A percentile compares a stretch with the other conserved stretches of the same genome.
Conservation (phyloP, 306 rosid species). For the Acmispon strigosus region DNA sequence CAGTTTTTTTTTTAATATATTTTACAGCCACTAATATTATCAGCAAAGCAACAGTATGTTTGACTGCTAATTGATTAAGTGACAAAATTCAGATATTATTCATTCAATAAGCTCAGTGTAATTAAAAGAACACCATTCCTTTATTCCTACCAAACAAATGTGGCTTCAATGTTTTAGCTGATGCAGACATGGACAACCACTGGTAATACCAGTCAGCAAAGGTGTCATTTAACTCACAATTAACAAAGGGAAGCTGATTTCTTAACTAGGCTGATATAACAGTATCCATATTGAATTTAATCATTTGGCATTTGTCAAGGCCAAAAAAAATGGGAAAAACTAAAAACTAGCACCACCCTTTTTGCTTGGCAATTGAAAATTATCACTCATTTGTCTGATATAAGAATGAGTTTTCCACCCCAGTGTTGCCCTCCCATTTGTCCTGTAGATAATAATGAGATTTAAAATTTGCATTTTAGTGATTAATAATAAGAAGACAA, state of each 20-base stretch:
- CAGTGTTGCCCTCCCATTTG: too few species aligned
- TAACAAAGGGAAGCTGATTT: background rate
- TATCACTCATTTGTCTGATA: background rate
- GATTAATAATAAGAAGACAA: too few species aligned
- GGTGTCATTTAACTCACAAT: background rate
- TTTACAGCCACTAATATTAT: background rate
- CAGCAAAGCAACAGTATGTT: background rate
- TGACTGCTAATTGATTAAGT: background rate
- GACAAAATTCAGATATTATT: background rate
- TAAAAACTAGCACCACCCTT: background rate
- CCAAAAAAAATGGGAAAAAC: background rate
- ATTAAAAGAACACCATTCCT: background rate
- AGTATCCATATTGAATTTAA: background rate
- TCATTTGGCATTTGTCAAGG: background rate
- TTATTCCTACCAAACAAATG: background rate
- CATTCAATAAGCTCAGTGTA: background rate
- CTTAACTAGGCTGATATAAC: background rate
- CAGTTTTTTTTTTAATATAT: too few species aligned
- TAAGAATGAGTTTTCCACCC: background rate
- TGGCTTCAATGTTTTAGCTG: background rate
- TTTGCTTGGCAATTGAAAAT: background rate
- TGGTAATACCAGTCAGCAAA: background rate
- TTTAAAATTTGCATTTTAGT: too few species aligned
- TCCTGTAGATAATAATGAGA: too few species aligned
- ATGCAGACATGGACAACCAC: background rate